These are phyloP conservation scores for Catunica adiposa DNA, from an alignment of 2,329 filamentous ascomycete species.

Conservation along the genomic window DNA sequence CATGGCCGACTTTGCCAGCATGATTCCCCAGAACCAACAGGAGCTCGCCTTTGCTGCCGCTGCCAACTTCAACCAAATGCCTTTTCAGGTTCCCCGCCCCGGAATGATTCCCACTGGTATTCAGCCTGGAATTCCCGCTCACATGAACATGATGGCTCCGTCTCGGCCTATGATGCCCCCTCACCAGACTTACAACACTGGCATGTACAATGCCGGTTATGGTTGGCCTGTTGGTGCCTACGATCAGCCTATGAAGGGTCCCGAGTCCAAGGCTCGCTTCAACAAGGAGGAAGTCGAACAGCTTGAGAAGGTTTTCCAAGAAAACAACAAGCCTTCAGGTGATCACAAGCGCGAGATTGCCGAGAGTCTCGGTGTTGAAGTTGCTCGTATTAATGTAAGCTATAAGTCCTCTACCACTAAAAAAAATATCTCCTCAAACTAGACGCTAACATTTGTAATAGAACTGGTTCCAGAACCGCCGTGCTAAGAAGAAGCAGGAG, in stretches of 20 bases:
- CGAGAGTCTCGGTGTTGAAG: constrained; percentile 44
- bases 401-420: no score
- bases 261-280: constrained; percentile 35
- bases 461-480: constrained; percentile 56
- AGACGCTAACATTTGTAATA: constrained; percentile 18
- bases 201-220: not conserved
- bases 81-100: not conserved
- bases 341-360: constrained; percentile 44
- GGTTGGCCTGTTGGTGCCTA: not conserved
- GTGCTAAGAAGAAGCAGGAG: constrained; percentile 49
- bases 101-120: not conserved
- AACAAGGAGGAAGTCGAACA: constrained; percentile 43
- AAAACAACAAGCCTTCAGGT: constrained; percentile 48
- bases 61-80: constrained; percentile 1
- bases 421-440: no score
- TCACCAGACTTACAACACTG: not conserved
- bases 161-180: not conserved
- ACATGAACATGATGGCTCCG: constrained; percentile 3
- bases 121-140: not conserved
- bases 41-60: not conserved
- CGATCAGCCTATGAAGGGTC: constrained; percentile 17
- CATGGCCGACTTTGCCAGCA: not conserved
- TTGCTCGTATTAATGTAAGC: constrained; percentile 45
- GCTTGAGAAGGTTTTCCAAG: constrained; percentile 43
- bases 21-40: not conserved